These are phyloP conservation scores for Passalora sequoiae DNA, from an alignment of 2,329 filamentous ascomycete genomes.

Conservation along the genomic window DNA sequence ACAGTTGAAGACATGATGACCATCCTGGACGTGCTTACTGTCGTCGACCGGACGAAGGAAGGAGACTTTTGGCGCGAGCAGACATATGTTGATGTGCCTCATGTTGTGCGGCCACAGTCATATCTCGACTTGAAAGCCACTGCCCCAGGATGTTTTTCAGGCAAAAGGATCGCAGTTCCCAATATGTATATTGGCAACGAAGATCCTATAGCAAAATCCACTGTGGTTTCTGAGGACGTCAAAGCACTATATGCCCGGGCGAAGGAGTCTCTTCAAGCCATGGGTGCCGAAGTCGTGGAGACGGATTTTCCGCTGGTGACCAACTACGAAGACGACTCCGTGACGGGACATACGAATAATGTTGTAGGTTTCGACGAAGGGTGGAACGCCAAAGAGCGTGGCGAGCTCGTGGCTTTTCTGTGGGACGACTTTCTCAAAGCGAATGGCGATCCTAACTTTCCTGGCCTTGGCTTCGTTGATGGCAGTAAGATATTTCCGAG, in stretches of 20 bases:
- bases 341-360: constrained; percentile 37
- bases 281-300: constrained; percentile 42
- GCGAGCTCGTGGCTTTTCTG: constrained; percentile 46
- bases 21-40: constrained; percentile 47
- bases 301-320: constrained; percentile 46
- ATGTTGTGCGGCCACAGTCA: constrained; percentile 30
- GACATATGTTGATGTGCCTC: constrained; percentile 40
- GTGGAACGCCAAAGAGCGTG: constrained; percentile 47
- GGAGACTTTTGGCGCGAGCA: constrained; percentile 56
- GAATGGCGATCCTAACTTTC: constrained; percentile 39
- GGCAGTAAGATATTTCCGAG: constrained; percentile 36
- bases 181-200: constrained; percentile 47
- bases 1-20: constrained; percentile 48
- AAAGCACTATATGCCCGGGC: constrained; percentile 36
- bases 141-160: constrained; percentile 33
- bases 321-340: constrained; percentile 41
- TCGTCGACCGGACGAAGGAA: constrained; percentile 37
- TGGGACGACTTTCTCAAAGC: constrained; percentile 49
- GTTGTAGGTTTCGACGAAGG: constrained; percentile 40
- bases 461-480: constrained; percentile 40
- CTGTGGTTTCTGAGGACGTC: constrained; percentile 36
- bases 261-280: constrained; percentile 34
- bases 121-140: constrained; percentile 34
- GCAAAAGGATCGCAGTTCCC: constrained; percentile 48
- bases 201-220: constrained; percentile 32